Base-by-base conservation (phyloP, 2,329 filamentous ascomycete genomes). In the Dactylellina sp. region DNA sequence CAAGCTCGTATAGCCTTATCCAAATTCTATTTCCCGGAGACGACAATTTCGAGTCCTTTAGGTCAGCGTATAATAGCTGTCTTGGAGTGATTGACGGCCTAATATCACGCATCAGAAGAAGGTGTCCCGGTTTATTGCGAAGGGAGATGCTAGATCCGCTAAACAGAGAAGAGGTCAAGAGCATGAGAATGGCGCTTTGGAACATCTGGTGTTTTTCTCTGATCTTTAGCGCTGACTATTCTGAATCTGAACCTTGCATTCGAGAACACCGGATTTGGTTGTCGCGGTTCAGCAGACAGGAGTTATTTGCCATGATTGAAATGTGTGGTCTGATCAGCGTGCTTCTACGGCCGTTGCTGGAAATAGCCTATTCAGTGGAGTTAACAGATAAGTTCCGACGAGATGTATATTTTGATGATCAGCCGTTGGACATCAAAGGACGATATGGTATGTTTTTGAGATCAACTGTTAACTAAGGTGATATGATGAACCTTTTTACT, bases 201-300 rank as follows among this genome's bases (percentile, higher is more conserved):
- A 72, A 72, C 49, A 72, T 72, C 28, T 72, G 68, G 68, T 72
- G 68, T 28, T 72, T 72, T 57, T 65, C 60, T 37, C 24, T 72
- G 28, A 61, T 60, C 14, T 72, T 72, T 14, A 59, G 68, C 47
- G 68, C 39, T 14, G 49, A 44, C 2, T 72, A 60, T 47, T 28
- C 20, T 18, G 60, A 55, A 18, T 65, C 68, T 7, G 68, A 72
- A 44, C 59, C 64, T 2, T 72, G 68, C 18, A 20, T 47, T 6
- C 14, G 9, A 3, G 68, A 72, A 37, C 68, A 72, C n/a, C 53
- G 68, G 40, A 47, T 14, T 22, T 72, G 68, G 68, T 46, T 72
- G 12, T 52, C 53, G 18, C 55, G 68, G 22, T 72, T 72, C 20
- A 60, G 68, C 1, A 64, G 68, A 20, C 55, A 49, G 7, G 68